Conservation (phyloP, 2,329 filamentous ascomycete genomes). For the Colletotrichum gigasporum region DNA sequence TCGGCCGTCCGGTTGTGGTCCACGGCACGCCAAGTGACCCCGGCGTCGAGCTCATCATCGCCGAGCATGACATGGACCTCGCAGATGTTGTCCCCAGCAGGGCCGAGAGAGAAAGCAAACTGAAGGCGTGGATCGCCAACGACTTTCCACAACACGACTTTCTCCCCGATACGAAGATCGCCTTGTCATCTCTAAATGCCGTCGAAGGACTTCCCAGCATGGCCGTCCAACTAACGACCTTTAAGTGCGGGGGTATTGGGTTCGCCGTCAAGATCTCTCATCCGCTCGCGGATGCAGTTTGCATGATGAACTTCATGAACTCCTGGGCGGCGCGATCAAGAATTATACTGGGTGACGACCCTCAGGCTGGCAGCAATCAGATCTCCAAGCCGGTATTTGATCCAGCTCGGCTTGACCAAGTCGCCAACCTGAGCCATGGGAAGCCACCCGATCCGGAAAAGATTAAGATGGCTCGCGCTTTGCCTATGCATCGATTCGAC, state of each 20-base stretch:
- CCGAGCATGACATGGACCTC: constrained; percentile 39
- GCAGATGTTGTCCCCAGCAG: constrained; percentile 42
- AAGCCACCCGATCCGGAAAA: constrained; percentile 36
- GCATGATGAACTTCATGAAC: constrained; percentile 53
- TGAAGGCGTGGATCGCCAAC: constrained; percentile 46
- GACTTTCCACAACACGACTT: constrained; percentile 45
- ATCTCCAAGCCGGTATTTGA: constrained; percentile 45
- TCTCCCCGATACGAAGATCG: constrained; percentile 42
- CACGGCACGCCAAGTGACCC: constrained; percentile 49
- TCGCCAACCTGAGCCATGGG: constrained; percentile 38
- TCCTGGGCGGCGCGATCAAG: constrained; percentile 48
- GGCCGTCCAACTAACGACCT: constrained; percentile 50
- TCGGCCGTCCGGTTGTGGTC: constrained; percentile 45
- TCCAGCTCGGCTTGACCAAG: constrained; percentile 48
- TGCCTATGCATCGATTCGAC: constrained; percentile 58
- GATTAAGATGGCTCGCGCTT: constrained; percentile 40
- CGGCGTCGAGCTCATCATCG: constrained; percentile 50
- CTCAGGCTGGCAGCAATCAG: fast-evolving
- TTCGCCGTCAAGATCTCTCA: constrained; percentile 54
- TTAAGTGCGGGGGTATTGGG: constrained; percentile 51
- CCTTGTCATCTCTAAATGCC: constrained; percentile 42
- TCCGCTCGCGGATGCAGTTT: constrained; percentile 53
- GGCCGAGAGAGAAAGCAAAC: neutral
- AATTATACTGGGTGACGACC: constrained; percentile 3
- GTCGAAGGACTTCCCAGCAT: constrained; percentile 41